phyloP scores from a whole-genome alignment of 2,329 filamentous ascomycete genomes.

The Aspergillus alliaceus region DNA sequence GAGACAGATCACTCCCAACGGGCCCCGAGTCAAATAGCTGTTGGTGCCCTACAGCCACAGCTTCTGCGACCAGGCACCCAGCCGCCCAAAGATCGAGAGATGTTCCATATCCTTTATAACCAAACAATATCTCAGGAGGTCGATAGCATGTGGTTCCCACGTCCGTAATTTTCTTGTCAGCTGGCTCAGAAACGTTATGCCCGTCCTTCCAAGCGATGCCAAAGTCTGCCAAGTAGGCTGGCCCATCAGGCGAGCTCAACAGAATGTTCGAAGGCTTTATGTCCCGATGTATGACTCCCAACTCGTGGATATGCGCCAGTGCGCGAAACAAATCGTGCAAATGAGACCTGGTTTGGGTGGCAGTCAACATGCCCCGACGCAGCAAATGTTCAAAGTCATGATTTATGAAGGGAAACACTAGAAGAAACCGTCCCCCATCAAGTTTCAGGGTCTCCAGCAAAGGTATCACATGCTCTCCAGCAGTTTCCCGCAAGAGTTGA shows the following conservation, averaged over 20 bases:
- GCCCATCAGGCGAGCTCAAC: conserved; percentile 64
- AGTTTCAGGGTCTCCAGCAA: conserved; percentile 71
- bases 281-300: conserved; percentile 86
- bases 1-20: conserved; percentile 84
- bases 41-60: conserved; percentile 55
- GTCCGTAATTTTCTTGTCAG: conserved; percentile 76
- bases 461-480: conserved; percentile 60
- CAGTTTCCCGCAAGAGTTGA: conserved; percentile 66
- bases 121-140: conserved; percentile 87
- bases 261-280: conserved; percentile 91
- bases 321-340: conserved; percentile 70
- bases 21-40: conserved; percentile 85
- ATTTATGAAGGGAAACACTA: conserved; percentile 83
- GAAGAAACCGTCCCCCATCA: conserved; percentile 69
- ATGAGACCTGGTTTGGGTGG: conserved; percentile 47
- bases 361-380: conserved; percentile 42
- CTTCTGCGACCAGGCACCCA: conserved; percentile 80
- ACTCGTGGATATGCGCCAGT: conserved; percentile 68
- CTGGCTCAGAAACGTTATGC: conserved; percentile 59
- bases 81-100: conserved; percentile 86
- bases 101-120: conserved; percentile 68
- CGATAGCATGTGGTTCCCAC: conserved; percentile 92
- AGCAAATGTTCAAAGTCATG: conserved; percentile 71
- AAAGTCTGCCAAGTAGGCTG: conserved; percentile 84
- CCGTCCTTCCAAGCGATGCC: conserved; percentile 81